phyloP scores from a whole-genome alignment of 1,284 basidiomycete species.

The Cryptococcus hybrid region DNA sequence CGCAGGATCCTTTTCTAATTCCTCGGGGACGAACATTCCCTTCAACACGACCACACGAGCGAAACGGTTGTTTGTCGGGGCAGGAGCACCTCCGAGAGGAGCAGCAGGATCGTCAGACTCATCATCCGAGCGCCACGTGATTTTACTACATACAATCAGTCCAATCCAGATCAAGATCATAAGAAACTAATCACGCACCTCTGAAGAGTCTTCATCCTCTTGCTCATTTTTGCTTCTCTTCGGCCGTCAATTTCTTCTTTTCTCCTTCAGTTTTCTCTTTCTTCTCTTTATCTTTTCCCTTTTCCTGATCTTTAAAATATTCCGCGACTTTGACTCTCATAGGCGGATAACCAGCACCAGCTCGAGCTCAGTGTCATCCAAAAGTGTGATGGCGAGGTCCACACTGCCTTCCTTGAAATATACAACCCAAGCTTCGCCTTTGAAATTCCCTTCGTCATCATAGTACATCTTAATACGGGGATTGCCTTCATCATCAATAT shows the following conservation, averaged over 20 bases:
- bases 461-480: constrained; percentile 93
- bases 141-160: constrained; percentile 31
- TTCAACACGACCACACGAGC: constrained; percentile 85
- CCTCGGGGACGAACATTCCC: constrained; percentile 89
- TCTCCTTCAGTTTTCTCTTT: constrained; percentile 49
- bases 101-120: constrained; percentile 34
- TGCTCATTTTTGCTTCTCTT: constrained; percentile 77
- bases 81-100: constrained; percentile 27
- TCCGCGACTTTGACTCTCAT: constrained; percentile 86
- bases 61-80: constrained; percentile 55
- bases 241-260: constrained; percentile 59
- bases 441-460: constrained; percentile 83
- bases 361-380: constrained; percentile 90
- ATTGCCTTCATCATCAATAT: constrained; percentile 83
- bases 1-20: constrained; percentile 82
- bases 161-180: neutral
- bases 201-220: constrained; percentile 83
- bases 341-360: constrained; percentile 61
- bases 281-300: constrained; percentile 71
- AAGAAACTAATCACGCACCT: constrained; percentile 57
- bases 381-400: constrained; percentile 72
- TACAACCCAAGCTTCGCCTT: constrained; percentile 91
- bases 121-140: constrained; percentile 45
- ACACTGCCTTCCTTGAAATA: constrained; percentile 98
- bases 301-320: constrained; percentile 59